Percentiles rank a stretch among this genome's conserved stretches.
These are phyloP conservation scores for Cercospora sp. DNA, from an alignment of 2,329 filamentous ascomycete species.

Conservation along the genomic window DNA sequence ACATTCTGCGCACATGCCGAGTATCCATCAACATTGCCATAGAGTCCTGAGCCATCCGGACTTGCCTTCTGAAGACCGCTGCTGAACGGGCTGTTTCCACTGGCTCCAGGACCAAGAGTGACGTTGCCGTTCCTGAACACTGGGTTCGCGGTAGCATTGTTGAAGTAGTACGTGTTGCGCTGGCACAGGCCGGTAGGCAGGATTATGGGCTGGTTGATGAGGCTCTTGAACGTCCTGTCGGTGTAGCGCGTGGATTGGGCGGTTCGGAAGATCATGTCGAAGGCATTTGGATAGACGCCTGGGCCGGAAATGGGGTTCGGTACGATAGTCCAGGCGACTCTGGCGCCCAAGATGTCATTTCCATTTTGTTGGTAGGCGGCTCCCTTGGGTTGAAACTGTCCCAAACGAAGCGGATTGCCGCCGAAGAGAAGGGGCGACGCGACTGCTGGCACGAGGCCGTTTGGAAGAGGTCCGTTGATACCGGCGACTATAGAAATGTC, in stretches of 20 bases:
- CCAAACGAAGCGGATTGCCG: conserved; percentile 25
- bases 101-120: conserved; percentile 28
- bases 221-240: conserved; percentile 24
- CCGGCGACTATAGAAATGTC: conserved; percentile 21
- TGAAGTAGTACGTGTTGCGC: conserved; percentile 32
- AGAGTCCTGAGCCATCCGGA: conserved; percentile 26
- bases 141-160: conserved; percentile 27
- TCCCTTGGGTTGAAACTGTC: conserved; percentile 22
- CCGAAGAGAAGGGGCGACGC: conserved; percentile 27
- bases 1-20: conserved; percentile 30
- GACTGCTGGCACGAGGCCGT: conserved; percentile 28
- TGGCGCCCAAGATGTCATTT: conserved; percentile 16
- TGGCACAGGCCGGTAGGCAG: conserved; percentile 26
- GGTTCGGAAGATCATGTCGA: conserved; percentile 24
- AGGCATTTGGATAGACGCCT: conserved; percentile 27
- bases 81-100: conserved; percentile 18
- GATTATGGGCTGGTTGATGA: conserved; percentile 28
- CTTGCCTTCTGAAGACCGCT: conserved; percentile 26
- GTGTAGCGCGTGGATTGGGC: conserved; percentile 13
- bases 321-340: conserved; percentile 25
- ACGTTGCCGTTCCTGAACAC: conserved; percentile 26
- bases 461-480: conserved; percentile 22
- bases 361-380: conserved; percentile 25
- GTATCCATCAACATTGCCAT: conserved; percentile 26
- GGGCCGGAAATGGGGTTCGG: conserved; percentile 31